Base-by-base conservation (phyloP, 768 basidiomycete species). In the Coprinopsis marcescibilis region DNA sequence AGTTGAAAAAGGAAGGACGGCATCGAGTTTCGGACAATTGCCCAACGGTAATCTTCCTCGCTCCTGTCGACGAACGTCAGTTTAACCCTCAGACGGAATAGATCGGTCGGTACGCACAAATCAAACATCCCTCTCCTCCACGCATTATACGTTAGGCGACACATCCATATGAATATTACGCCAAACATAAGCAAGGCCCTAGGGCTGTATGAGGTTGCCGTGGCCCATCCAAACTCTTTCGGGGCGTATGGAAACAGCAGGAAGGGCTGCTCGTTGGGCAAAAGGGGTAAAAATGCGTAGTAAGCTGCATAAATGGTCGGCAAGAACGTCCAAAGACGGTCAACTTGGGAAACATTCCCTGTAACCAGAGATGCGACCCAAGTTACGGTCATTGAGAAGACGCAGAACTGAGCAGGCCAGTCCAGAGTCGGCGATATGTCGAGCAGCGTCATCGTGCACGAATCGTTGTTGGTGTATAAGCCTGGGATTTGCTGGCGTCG, bases 11-110 rank as follows among this genome's bases (percentile, higher is more conserved):
- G 67, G 55, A 59, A 62, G 48, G 64, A 63, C 1, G 65, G 63
- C 14, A 75, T 58, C 39, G 80, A 71, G 32, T 67, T 61, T 33
- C 93, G 80, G 12, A 96, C 71, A 29, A 91, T 67, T 1, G 70
- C 78, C 89, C 94, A 97, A 21, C 95, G 85, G 58, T 97, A 97
- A 62, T 96, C 93, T 63, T 95, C 92, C 20, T 88, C 89, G 21
- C 76, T 72, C 5, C 86, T 89, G 48, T 21, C n/a, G n/a, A n/a
- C n/a, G n/a, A n/a, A n/a, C n/a, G n/a, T n/a, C n/a, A n/a, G n/a
- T n/a, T n/a, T n/a, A n/a, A n/a, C n/a, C n/a, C n/a, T n/a, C n/a
- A 38, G 24, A 25, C 13, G 15, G 12, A 24, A 32, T 17, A 14
- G 13, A 15, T 14, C 15, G 26, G 33, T 3, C 8, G n/a, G n/a